Evolutionary conservation across 441 rosid genomes (phyloP).

Genomic region (Gossypium gossypioides): DNA sequence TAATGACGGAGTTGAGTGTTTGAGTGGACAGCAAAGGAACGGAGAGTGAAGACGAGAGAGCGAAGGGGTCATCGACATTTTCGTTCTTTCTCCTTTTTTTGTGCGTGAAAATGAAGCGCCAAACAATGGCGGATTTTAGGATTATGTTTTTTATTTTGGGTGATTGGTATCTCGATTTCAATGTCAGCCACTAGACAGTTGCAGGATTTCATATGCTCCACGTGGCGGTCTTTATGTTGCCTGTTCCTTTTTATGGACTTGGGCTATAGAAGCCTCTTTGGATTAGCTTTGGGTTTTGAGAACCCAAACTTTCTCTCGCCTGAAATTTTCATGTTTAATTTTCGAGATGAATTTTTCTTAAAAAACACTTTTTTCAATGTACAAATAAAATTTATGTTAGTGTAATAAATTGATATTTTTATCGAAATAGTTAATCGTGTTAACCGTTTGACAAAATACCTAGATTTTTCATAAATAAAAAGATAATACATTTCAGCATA

Average conservation of each 20-base stretch:
- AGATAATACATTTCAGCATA: fast-evolving
- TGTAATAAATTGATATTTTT: too few species aligned
- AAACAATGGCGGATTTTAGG: conserved; percentile 15
- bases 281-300: neutral
- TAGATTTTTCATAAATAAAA: too few species aligned
- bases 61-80: conserved; percentile 43
- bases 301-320: neutral
- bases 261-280: neutral
- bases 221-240: neutral
- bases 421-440: too few species aligned
- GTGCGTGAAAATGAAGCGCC: neutral
- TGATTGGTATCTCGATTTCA: conserved; percentile 10
- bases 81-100: neutral
- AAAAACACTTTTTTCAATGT: too few species aligned
- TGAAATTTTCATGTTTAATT: too few species aligned
- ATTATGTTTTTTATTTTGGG: conserved; percentile 15
- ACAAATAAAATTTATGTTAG: too few species aligned
- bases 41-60: conserved; percentile 50
- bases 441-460: too few species aligned
- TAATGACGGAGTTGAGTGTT: conserved; percentile 21
- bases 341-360: too few species aligned
- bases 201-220: neutral
- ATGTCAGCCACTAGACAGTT: neutral
- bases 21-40: conserved; percentile 43
- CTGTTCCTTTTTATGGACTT: neutral